phyloP scores from a whole-genome alignment of 1,284 basidiomycete species.

The Trametes hirsuta region DNA sequence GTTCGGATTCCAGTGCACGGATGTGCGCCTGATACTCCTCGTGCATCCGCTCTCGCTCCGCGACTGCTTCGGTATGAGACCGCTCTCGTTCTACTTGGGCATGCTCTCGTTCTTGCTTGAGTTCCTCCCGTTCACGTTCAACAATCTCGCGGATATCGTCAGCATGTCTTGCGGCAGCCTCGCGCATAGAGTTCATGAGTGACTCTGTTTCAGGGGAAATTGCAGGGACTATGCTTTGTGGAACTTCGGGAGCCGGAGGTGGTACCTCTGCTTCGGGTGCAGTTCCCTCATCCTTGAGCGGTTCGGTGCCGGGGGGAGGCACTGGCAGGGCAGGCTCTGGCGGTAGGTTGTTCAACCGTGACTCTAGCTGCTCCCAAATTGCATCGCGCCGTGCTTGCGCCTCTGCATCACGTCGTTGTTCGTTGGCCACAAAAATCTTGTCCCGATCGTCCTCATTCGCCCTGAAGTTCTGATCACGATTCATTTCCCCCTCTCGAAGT shows the following conservation, averaged over 20 bases:
- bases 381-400: slow-evolving; percentile 53
- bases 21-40: slow-evolving; percentile 60
- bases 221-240: slow-evolving; percentile 12
- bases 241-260: background rate
- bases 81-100: slow-evolving; percentile 55
- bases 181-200: slow-evolving; percentile 44
- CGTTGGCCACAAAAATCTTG: slow-evolving; percentile 59
- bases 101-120: slow-evolving; percentile 54
- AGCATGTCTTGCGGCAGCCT: slow-evolving; percentile 57
- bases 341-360: slow-evolving; percentile 28
- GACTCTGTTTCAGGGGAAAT: slow-evolving; percentile 27
- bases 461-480: slow-evolving; percentile 63
- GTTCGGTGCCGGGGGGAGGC: slow-evolving; percentile 3
- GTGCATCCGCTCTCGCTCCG: slow-evolving; percentile 48
- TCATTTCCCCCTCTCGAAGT: slow-evolving; percentile 59
- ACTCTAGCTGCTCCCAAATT: slow-evolving; percentile 51
- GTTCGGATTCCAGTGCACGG: slow-evolving; percentile 60
- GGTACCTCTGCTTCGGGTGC: background rate
- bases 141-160: slow-evolving; percentile 62
- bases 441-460: slow-evolving; percentile 66
- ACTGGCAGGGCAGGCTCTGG: slow-evolving; percentile 18
- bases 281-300: slow-evolving; percentile 1
- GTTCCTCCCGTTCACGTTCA: slow-evolving; percentile 59
- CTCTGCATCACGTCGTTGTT: slow-evolving; percentile 54
- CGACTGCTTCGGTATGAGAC: slow-evolving; percentile 49